phyloP scores from a whole-genome alignment of 2,329 filamentous ascomycete genomes.

The Pseudogymnoascus pannorum region DNA sequence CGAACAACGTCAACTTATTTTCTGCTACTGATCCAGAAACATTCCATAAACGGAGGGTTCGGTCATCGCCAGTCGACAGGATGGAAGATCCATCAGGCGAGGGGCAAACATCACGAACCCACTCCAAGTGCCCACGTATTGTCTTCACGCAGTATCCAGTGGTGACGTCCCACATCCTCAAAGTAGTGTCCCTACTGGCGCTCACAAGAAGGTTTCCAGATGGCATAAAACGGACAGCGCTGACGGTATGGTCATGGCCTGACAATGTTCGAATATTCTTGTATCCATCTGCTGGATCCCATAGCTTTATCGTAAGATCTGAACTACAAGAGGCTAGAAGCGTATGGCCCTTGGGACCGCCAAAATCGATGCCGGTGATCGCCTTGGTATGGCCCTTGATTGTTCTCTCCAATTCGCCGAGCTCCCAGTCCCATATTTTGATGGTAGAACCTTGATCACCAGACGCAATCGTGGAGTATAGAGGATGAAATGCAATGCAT shows the following conservation, averaged over 20 bases:
- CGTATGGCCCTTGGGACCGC: slow-evolving; percentile 71
- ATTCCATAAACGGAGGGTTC: slow-evolving; percentile 79
- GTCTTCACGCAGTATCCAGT: slow-evolving; percentile 91
- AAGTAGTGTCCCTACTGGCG: slow-evolving; percentile 75
- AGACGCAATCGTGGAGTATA: slow-evolving; percentile 84
- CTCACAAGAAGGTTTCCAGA: slow-evolving; percentile 80
- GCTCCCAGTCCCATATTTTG: slow-evolving; percentile 96
- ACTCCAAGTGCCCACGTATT: slow-evolving; percentile 73
- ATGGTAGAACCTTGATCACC: slow-evolving; percentile 90
- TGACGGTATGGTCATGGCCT: slow-evolving; percentile 89
- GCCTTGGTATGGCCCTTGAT: slow-evolving; percentile 88
- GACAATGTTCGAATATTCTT: slow-evolving; percentile 89
- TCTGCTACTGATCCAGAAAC: slow-evolving; percentile 56
- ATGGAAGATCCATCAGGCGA: slow-evolving; percentile 79
- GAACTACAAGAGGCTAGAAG: slow-evolving; percentile 64
- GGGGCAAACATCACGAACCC: slow-evolving; percentile 81
- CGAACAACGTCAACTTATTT: slow-evolving; percentile 66
- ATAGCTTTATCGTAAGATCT: slow-evolving; percentile 89
- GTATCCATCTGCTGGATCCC: slow-evolving; percentile 88
- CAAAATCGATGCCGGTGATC: slow-evolving; percentile 83
- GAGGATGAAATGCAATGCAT: slow-evolving; percentile 84
- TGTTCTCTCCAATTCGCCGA: slow-evolving; percentile 83
- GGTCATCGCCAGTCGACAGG: slow-evolving; percentile 75
- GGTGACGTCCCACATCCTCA: slow-evolving; percentile 87
- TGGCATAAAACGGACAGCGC: slow-evolving; percentile 79